A percentile compares a stretch with the other conserved stretches of the same genome.
Evolutionary conservation across 2,329 filamentous ascomycete species (phyloP).

Genomic region (Botrytis squamosa): DNA sequence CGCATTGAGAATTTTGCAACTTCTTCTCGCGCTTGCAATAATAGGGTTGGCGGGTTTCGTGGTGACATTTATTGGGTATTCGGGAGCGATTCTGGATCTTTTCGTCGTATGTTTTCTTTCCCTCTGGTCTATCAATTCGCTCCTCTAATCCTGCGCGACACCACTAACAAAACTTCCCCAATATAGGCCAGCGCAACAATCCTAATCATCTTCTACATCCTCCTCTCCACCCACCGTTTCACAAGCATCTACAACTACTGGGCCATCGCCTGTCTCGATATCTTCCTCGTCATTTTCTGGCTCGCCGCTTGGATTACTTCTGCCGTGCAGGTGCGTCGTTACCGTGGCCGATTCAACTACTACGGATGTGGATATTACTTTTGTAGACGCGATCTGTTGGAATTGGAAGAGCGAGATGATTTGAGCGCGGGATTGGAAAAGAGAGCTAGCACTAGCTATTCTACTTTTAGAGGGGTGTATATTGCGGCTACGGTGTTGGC

Average conservation of each 20-base stretch:
- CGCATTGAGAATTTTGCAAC: not conserved
- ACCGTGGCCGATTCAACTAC: not conserved
- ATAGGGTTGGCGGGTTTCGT: conserved; percentile 15
- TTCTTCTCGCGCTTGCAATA: conserved; percentile 12
- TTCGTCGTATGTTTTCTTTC: conserved; percentile 8
- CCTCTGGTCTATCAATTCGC: too few species aligned
- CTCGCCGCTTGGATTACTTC: conserved; percentile 6
- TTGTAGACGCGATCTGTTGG: conserved; percentile 7
- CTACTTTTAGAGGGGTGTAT: conserved; percentile 4
- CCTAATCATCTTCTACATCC: conserved; percentile 14
- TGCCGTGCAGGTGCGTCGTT: not conserved
- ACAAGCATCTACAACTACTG: conserved; percentile 15
- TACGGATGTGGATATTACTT: conserved; percentile 8
- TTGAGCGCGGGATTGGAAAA: not conserved
- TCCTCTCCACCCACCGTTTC: conserved; percentile 4
- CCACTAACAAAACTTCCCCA: not conserved
- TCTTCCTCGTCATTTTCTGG: conserved; percentile 15
- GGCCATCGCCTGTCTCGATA: conserved; percentile 13
- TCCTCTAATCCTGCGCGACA: too few species aligned
- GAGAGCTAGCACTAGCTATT: conserved; percentile 1
- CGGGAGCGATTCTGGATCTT: conserved; percentile 5
- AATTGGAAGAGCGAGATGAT: conserved; percentile 15
- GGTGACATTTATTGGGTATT: conserved; percentile 15
- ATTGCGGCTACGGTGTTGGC: conserved; percentile 12
- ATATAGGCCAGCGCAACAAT: conserved; percentile 16